phyloP scores from a whole-genome alignment of 495 filamentous ascomycete genomes.

The Alectoria sarmentosa region DNA sequence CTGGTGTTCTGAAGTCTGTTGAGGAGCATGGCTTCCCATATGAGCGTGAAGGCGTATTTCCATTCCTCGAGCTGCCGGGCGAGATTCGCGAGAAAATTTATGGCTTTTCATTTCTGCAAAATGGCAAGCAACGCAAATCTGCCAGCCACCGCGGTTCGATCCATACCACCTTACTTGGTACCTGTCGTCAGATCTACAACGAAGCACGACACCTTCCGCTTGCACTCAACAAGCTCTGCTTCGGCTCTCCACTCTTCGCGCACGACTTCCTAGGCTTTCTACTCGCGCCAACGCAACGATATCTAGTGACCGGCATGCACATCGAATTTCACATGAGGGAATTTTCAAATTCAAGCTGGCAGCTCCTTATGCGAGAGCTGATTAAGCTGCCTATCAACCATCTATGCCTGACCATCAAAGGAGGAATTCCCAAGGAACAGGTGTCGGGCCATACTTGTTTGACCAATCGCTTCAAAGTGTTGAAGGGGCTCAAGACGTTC shows the following conservation, averaged over 20 bases:
- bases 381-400: conserved; percentile 16
- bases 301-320: conserved; percentile 7
- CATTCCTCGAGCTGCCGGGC: conserved; percentile 23
- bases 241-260: neutral
- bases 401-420: conserved; percentile 15
- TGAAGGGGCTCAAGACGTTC: conserved; percentile 14
- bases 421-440: neutral
- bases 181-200: conserved; percentile 24
- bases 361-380: neutral
- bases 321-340: conserved; percentile 9
- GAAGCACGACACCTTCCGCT: conserved; percentile 20
- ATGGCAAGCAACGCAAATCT: conserved; percentile 5
- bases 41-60: conserved; percentile 9
- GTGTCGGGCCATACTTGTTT: conserved; percentile 12
- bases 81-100: conserved; percentile 26
- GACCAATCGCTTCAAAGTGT: neutral
- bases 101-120: conserved; percentile 19
- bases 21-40: neutral
- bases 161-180: conserved; percentile 21
- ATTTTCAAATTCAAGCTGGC: neutral
- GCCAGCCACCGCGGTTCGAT: conserved; percentile 11
- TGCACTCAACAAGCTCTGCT: conserved; percentile 16
- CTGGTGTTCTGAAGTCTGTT: neutral
- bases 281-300: neutral
- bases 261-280: conserved; percentile 14